Evolutionary conservation across 2,329 filamentous ascomycete species (phyloP), one percentile per base, ranked within the genome.

Genomic region (Cladosporium sp.): DNA sequence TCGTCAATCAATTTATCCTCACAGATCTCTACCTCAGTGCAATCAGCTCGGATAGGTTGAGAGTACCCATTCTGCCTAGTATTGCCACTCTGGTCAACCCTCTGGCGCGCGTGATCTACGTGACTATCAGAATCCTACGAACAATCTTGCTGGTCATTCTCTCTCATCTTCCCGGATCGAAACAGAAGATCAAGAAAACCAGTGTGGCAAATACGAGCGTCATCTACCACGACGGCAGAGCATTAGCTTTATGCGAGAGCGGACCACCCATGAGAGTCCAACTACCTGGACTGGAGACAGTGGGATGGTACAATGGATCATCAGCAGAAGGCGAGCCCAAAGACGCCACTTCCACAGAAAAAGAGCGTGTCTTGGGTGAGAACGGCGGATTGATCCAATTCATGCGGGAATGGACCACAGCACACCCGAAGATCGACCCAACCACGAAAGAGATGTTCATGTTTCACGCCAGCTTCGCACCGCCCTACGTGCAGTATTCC

Each of bases 361-460:
- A 56, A 32, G 56, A 55, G 24, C 50, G 47, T 24, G 58, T 61
- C 2, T 47, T 66, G 8, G 64, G 64, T 9, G 50, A 64, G 17
- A 61, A 62, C 36, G 62, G 71, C 1, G 80, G 82, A 0, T 54
- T 79, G 2, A 61, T 83, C 19, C 75, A 76, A 34, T 86, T 80
- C 61, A 82, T 87, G 78, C 80, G 76, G 55, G 83, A 87, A 63
- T 87, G 83, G 83, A 85, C 83, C 0, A 88, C 84, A 1, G 81
- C 80, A 17, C 83, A 86, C 63, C 85, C 85, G 6, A 80, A 82
- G 54, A 76, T 88, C 43, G 85, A 89, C 56, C 80, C 79, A 0
- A 59, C 66, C 1, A 85, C 83, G 0, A 80, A 80, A 36, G 84
- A 88, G 62, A 73, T 88, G 65, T 72, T 88, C 4, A 71, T 85